phyloP scores from a whole-genome alignment of 176 grass and related monocot species.

The Carex myosuroides region DNA sequence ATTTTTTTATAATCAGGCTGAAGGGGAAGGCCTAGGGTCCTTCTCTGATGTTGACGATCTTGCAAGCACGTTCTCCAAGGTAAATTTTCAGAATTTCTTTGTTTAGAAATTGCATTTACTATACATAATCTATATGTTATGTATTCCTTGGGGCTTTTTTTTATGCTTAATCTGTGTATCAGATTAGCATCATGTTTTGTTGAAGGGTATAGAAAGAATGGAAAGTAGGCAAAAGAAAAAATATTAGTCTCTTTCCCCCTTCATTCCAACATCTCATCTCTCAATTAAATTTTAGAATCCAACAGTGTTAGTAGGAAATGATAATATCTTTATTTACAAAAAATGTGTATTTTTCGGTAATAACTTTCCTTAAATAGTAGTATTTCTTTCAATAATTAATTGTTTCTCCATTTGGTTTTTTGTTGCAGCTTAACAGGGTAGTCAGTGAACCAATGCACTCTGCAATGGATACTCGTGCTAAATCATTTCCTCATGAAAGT shows the following conservation, averaged over 20 bases:
- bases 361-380: background rate
- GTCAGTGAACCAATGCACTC: conserved; percentile 36
- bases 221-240: background rate
- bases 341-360: background rate
- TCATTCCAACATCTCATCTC: background rate
- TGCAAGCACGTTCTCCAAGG: conserved; percentile 54
- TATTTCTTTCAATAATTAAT: background rate
- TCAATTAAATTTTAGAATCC: background rate
- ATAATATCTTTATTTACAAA: background rate
- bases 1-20: conserved; percentile 19
- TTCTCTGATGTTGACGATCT: conserved; percentile 55
- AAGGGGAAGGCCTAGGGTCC: conserved; percentile 39
- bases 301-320: background rate
- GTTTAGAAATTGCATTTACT: background rate
- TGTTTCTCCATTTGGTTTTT: conserved; percentile 2
- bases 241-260: background rate
- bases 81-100: conserved; percentile 21
- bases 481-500: conserved; percentile 61
- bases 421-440: conserved; percentile 41
- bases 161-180: background rate
- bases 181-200: background rate
- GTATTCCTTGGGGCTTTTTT: background rate
- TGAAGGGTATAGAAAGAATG: conserved; percentile 2
- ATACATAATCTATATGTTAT: background rate
- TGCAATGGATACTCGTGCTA: conserved; percentile 31